Conservation (phyloP, 805 yeast species). For the Candida chilensis region DNA sequence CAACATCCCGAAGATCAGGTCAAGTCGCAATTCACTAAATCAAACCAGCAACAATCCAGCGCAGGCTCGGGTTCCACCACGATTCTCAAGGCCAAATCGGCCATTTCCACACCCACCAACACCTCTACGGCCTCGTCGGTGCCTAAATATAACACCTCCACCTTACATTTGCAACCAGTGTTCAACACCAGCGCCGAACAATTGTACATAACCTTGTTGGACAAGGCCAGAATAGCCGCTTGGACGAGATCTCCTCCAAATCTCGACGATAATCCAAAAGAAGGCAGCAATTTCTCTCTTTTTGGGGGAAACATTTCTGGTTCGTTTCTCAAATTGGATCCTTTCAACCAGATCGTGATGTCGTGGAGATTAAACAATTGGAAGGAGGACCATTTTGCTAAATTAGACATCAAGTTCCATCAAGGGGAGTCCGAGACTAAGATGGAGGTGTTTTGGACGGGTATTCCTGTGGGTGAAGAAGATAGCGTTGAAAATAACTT, state of each 20-base stretch:
- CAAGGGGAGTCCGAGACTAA: slow-evolving; percentile 83
- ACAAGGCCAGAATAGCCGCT: slow-evolving; percentile 72
- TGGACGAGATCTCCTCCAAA: slow-evolving; percentile 78
- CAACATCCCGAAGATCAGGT: slow-evolving; percentile 70
- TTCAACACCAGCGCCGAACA: slow-evolving; percentile 89
- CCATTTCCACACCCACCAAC: slow-evolving; percentile 7
- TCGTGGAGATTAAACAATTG: slow-evolving; percentile 86
- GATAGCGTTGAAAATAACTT: slow-evolving; percentile 79
- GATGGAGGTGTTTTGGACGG: slow-evolving; percentile 69
- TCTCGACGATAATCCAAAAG: slow-evolving; percentile 41
- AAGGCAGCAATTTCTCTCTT: slow-evolving; percentile 54
- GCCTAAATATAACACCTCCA: slow-evolving; percentile 73
- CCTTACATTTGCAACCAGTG: slow-evolving; percentile 64
- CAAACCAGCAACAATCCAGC: no score
- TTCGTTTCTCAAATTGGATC: slow-evolving; percentile 48
- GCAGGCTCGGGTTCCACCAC: no score
- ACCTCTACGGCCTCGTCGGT: slow-evolving; percentile 12
- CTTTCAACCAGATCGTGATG: slow-evolving; percentile 54
- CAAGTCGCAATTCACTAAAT: slow-evolving; percentile 44
- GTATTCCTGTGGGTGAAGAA: slow-evolving; percentile 94
- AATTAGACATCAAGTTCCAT: slow-evolving; percentile 52
- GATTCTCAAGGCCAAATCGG: slow-evolving; percentile 4
- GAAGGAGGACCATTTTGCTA: slow-evolving; percentile 79
- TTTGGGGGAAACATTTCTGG: slow-evolving; percentile 89
- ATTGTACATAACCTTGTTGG: slow-evolving; percentile 67